Evolutionary conservation across 1,284 basidiomycete genomes (phyloP).

Genomic region (Thelephora terrestris): DNA sequence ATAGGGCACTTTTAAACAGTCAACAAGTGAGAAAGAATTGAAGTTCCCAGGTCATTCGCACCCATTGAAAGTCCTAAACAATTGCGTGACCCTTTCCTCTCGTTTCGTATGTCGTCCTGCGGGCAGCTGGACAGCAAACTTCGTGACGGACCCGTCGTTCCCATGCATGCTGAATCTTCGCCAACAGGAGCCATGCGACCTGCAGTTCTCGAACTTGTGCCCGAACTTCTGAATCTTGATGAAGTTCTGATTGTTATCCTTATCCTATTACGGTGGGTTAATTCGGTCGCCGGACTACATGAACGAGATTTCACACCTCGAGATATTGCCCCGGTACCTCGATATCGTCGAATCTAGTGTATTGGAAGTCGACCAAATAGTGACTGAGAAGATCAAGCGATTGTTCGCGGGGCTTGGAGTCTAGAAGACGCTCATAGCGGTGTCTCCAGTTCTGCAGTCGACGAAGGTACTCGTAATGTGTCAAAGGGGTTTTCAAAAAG

Average conservation of each 20-base stretch:
- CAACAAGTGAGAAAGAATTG: neutral
- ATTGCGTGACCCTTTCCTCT: constrained; percentile 89
- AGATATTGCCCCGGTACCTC: constrained; percentile 99
- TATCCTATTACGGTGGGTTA: constrained; percentile 49
- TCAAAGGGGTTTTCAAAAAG: constrained; percentile 77
- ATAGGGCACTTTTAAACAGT: constrained; percentile 49
- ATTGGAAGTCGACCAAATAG: constrained; percentile 96
- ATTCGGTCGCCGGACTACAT: neutral
- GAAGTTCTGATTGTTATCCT: constrained; percentile 91
- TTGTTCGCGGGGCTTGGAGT: constrained; percentile 75
- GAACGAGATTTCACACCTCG: constrained; percentile 44
- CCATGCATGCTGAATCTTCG: constrained; percentile 88
- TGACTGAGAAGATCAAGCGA: constrained; percentile 88
- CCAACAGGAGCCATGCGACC: constrained; percentile 81
- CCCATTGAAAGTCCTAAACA: constrained; percentile 92
- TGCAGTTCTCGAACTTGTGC: constrained; percentile 84
- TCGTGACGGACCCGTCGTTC: constrained; percentile 82
- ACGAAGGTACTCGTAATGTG: constrained; percentile 82
- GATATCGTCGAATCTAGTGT: constrained; percentile 96
- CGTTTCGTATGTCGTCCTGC: constrained; percentile 81
- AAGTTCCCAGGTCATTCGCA: constrained; percentile 24
- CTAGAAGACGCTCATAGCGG: constrained; percentile 80
- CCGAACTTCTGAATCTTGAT: constrained; percentile 88
- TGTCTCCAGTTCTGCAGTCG: constrained; percentile 92
- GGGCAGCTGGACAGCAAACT: constrained; percentile 90